Evolutionary conservation across 352 stramenopile genomes (phyloP).

Genomic region (Globisporangium cylindrosporum): DNA sequence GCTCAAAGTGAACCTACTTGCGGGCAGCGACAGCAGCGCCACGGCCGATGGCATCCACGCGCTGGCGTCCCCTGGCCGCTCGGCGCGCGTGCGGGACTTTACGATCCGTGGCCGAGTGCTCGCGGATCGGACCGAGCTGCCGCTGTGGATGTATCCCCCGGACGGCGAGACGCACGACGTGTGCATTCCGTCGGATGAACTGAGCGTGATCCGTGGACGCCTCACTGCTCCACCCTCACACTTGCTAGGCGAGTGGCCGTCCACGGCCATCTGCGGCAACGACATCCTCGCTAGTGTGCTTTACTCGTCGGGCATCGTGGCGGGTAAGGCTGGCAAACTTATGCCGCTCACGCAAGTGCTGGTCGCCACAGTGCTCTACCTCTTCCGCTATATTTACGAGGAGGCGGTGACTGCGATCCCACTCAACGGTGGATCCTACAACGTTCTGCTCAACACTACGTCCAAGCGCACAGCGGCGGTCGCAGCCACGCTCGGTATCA

Average conservation of each 20-base stretch:
- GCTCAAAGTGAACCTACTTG: slow-evolving; percentile 39
- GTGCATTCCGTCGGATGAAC: slow-evolving; percentile 22
- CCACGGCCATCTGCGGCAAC: slow-evolving; percentile 91
- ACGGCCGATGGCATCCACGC: not conserved
- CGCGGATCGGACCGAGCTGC: slow-evolving; percentile 22
- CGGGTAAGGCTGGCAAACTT: slow-evolving; percentile 77
- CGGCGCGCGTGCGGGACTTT: slow-evolving; percentile 16
- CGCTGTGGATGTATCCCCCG: slow-evolving; percentile 44
- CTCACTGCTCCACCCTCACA: slow-evolving; percentile 24
- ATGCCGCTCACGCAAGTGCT: slow-evolving; percentile 81
- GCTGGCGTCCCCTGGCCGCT: slow-evolving; percentile 6
- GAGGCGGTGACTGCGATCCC: slow-evolving; percentile 89
- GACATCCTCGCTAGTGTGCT: slow-evolving; percentile 90
- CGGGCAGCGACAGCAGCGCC: slow-evolving; percentile 6
- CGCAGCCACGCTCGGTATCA: slow-evolving; percentile 86
- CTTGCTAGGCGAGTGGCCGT: slow-evolving; percentile 73
- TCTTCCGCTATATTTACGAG: slow-evolving; percentile 87
- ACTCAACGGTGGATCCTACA: slow-evolving; percentile 91
- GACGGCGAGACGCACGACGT: slow-evolving; percentile 33
- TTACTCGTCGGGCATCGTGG: slow-evolving; percentile 74
- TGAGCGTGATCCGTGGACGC: slow-evolving; percentile 26
- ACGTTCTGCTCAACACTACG: slow-evolving; percentile 90
- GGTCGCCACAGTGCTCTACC: slow-evolving; percentile 68
- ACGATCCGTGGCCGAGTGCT: slow-evolving; percentile 12
- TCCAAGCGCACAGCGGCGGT: slow-evolving; percentile 88